Evolutionary conservation across 179 eudicot genomes (phyloP), one percentile per base, ranked within the genome.

Genomic region (Drosera spatulata): DNA sequence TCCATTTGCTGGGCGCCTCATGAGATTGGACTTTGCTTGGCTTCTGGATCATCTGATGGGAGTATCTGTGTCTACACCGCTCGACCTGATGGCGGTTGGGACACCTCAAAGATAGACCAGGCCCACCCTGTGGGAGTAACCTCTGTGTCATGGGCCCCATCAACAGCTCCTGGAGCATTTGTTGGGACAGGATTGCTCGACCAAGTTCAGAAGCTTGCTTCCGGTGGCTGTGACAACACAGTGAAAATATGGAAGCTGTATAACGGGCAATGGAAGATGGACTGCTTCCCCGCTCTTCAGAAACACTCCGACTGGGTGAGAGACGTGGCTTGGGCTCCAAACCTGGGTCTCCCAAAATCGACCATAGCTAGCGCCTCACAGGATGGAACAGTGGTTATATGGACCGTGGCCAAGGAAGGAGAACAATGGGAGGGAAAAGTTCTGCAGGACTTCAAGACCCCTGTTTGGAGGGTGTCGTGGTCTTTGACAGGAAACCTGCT

Each of bases 291-390:
- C 49, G 91, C 95, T 46, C 85, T 89, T 71, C 91, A 77, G 66
- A 87, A 58, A 80, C 95, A 89, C 53, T 56, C 72, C 5, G 95
- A 89, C 76, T 78, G 91, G 95, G 97, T 89, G 62, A 79, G 97
- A 55, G 93, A 87, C 73, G 97, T 89, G 50, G 82, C 97, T 4
- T 89, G 97, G 97, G 97, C 97, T 33, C 97, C 97, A 15, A 87
- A 84, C 63, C 77, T 89, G 74, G 97, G 97, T 10, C 95, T 89
- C 67, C 84, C 91, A 0, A 89, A 87, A 72, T 84, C 97, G 3
- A 89, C 97, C 2, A 79, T 89, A 37, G 97, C 97, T 37, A 89
- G 97, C 53, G 91, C 91, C 43, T 87, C 97, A 2, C 95, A 89
- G 64, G 97, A 89, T 65, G 95, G 97, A 61, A 82, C 89, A 0